These are phyloP conservation scores for Macrolepiota albuminosa DNA, from an alignment of 768 basidiomycete genomes.

Conservation along the genomic window DNA sequence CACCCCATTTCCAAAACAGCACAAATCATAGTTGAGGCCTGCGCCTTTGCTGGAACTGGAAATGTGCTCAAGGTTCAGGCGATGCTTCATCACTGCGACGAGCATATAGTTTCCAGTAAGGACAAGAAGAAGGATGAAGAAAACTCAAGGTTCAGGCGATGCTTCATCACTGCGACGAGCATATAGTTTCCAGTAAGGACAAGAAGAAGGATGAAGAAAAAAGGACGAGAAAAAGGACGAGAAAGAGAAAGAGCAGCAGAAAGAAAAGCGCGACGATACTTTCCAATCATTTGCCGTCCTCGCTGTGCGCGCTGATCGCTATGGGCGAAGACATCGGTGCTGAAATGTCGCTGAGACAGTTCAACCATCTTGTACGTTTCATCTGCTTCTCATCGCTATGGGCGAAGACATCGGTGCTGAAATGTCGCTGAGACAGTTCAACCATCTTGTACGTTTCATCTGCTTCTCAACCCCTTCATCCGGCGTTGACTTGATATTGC, in stretches of 20 bases:
- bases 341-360: conserved; percentile 95
- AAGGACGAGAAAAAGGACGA: conserved; percentile 43
- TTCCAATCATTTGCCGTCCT: conserved; percentile 92
- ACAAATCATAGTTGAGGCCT: conserved; percentile 88
- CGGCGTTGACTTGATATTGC: conserved; percentile 13
- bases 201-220: conserved; percentile 36
- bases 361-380: conserved; percentile 85
- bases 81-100: conserved; percentile 91
- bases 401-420: conserved; percentile 96
- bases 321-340: conserved; percentile 99
- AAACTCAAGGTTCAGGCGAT: conserved; percentile 88
- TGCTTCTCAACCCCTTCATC: not conserved
- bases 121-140: conserved; percentile 47
- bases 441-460: conserved; percentile 72
- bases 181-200: conserved; percentile 61
- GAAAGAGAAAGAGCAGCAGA: conserved; percentile 48
- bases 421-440: conserved; percentile 97
- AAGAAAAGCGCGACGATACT: conserved; percentile 57
- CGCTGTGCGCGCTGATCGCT: conserved; percentile 88
- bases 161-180: conserved; percentile 92
- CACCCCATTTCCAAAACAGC: conserved; percentile 90
- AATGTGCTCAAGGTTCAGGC: conserved; percentile 91
- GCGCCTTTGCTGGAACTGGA: conserved; percentile 92
- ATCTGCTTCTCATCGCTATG: not conserved
- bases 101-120: conserved; percentile 69